These are phyloP conservation scores for Monosporascus sp. DNA, from an alignment of 2,329 filamentous ascomycete species.

Conservation along the genomic window DNA sequence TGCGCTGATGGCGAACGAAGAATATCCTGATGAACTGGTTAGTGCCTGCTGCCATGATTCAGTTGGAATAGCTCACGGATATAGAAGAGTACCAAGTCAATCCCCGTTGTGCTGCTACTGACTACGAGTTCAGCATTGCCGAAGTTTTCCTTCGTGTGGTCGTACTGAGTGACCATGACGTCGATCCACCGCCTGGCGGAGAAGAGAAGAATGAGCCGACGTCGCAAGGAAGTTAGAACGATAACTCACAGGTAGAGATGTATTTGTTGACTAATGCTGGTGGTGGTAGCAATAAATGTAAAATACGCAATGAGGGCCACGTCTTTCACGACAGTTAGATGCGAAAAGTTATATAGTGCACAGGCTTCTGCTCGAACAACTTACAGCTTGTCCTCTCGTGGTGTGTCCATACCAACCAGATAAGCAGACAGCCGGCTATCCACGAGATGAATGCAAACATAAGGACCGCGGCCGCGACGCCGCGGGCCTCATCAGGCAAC, in stretches of 20 bases:
- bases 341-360: neutral
- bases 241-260: constrained; percentile 10
- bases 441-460: constrained; percentile 8
- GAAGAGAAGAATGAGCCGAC: neutral
- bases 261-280: constrained; percentile 13
- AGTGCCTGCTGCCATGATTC: neutral
- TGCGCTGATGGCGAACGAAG: constrained; percentile 9
- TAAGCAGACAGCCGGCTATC: constrained; percentile 7
- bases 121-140: constrained; percentile 9
- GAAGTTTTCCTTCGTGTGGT: constrained; percentile 2
- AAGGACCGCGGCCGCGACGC: constrained; percentile 9
- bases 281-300: constrained; percentile 9
- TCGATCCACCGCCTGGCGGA: constrained; percentile 6
- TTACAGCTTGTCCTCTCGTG: constrained; percentile 14
- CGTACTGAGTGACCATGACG: constrained; percentile 7
- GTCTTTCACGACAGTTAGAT: constrained; percentile 3
- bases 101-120: constrained; percentile 5
- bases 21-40: constrained; percentile 1
- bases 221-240: neutral
- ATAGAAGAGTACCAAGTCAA: constrained; percentile 13
- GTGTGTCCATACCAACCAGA: constrained; percentile 14
- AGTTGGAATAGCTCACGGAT: constrained; percentile 5
- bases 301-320: constrained; percentile 14
- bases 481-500: constrained; percentile 8
- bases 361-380: neutral